A percentile compares a stretch with the other conserved stretches of the same genome.
phyloP scores from a whole-genome alignment of 495 filamentous ascomycete genomes.

The Aspergillus baeticus region DNA sequence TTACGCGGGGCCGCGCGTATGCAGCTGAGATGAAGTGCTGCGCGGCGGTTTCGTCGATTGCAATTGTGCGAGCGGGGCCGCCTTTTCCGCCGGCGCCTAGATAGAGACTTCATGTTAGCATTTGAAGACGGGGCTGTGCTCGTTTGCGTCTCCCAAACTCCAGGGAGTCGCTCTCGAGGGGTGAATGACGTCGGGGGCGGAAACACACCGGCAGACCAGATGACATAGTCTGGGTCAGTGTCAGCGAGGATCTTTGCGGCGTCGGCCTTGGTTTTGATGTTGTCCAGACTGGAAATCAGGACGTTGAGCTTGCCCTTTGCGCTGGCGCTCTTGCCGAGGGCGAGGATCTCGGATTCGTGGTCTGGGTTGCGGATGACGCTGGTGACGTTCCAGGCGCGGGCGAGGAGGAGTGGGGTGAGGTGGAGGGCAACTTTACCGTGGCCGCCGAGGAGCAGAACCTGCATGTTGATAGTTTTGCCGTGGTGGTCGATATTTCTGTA shows the following conservation, averaged over 20 bases:
- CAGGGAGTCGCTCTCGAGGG: too few species aligned
- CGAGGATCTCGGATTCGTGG: slow-evolving; percentile 62
- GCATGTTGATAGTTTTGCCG: slow-evolving; percentile 26
- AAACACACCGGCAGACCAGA: slow-evolving; percentile 70
- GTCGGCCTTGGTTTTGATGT: slow-evolving; percentile 60
- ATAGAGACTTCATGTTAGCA: slow-evolving; percentile 1
- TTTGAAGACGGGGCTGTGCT: too few species aligned
- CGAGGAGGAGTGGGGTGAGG: slow-evolving; percentile 74
- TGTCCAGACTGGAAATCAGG: slow-evolving; percentile 67
- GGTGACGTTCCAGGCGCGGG: slow-evolving; percentile 70
- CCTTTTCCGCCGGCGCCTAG: slow-evolving; percentile 75
- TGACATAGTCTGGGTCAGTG: slow-evolving; percentile 65
- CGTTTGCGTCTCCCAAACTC: too few species aligned
- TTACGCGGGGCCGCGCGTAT: slow-evolving; percentile 54
- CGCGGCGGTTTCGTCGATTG: slow-evolving; percentile 68
- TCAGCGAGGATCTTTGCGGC: slow-evolving; percentile 61
- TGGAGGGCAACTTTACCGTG: slow-evolving; percentile 77
- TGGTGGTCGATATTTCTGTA: background rate
- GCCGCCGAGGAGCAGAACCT: slow-evolving; percentile 75
- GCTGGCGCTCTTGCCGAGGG: slow-evolving; percentile 45
- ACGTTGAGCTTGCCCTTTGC: slow-evolving; percentile 56
- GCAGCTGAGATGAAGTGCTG: slow-evolving; percentile 68
- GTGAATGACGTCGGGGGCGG: background rate
- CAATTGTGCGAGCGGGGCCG: slow-evolving; percentile 56
- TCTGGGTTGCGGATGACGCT: slow-evolving; percentile 71